A percentile compares a stretch with the other conserved stretches of the same genome.
Conservation (phyloP, 2,329 filamentous ascomycete species). For the Colletotrichum graminicola region DNA sequence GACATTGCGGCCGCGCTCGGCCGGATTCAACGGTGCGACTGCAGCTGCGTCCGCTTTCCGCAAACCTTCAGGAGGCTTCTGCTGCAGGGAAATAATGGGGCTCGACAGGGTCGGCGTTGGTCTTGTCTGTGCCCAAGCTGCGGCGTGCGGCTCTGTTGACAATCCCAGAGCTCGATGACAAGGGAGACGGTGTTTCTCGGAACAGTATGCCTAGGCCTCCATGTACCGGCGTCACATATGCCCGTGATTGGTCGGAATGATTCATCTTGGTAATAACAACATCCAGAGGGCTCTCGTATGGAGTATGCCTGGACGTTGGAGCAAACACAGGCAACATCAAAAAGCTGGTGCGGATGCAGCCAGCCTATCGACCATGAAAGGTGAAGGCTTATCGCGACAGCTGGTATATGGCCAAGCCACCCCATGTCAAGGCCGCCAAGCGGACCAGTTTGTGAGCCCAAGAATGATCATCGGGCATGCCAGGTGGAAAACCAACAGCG, state of each 20-base stretch:
- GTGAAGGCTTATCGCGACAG: constrained; percentile 12
- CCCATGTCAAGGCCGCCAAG: neutral
- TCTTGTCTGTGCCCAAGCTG: neutral
- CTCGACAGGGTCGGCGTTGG: neutral
- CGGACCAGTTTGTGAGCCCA: neutral
- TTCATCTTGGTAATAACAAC: neutral
- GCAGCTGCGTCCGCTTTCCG: constrained; percentile 8
- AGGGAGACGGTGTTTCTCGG: neutral
- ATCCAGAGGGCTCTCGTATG: neutral
- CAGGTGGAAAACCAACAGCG: constrained; percentile 10
- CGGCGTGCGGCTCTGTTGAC: neutral
- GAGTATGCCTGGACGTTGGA: neutral
- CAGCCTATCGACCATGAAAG: constrained; percentile 17
- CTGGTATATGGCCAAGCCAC: constrained; percentile 2
- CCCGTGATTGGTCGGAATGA: neutral
- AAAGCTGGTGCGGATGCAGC: constrained; percentile 4
- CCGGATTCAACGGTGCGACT: constrained; percentile 6
- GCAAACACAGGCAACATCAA: neutral
- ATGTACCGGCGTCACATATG: neutral
- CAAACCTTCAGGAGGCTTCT: constrained; percentile 6
- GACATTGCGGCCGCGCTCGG: constrained; percentile 18
- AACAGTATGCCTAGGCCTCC: neutral
- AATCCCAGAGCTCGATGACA: neutral
- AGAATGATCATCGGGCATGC: constrained; percentile 1
- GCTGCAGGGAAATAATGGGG: neutral